Evolutionary conservation across 1,284 basidiomycete genomes (phyloP), one percentile per base, ranked within the genome.

Genomic region (Austroboletus rostrupii): DNA sequence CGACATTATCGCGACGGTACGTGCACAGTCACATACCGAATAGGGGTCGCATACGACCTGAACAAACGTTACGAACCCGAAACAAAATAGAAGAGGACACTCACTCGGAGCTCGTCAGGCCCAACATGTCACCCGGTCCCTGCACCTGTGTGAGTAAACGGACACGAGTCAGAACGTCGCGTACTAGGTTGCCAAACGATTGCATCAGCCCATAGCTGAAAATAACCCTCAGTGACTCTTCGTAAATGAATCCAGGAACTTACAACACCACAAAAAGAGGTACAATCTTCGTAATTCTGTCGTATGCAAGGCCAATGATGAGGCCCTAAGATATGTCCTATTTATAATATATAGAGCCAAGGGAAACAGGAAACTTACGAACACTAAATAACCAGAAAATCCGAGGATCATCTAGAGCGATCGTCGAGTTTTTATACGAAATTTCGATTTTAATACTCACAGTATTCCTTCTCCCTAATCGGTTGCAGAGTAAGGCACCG

Each of bases 41-140:
- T 77, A 3, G 83, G 75, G 1, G 85, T 88, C 10, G 85, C 78
- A 62, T 79, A 87, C 7, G 81, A 83, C 65, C 77, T 80, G 45
- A 43, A 19, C 19, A 48, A 39, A 37, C 17, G 36, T 44, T 16
- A 12, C 44, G 38, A 38, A 19, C 45, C 32, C 31, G 32, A 53
- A 54, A 49, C 26, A 40, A 51, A 50, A 26, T 36, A 41, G n/a
- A 45, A 33, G 21, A 31, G 12, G 14, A 11, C 45, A 74, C 79
- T 68, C 58, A 83, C 79, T 83, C 81, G 21, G 80, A 78, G 53
- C 75, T 86, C 61, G 81, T 79, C 7, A 87, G 74, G 49, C 84
- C 85, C 13, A 85, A 70, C 79, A 87, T 84, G 57, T 87, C 79
- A 16, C 87, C 87, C 0, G 87, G 87, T 16, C 87, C 85, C 79